Evolutionary conservation across 2,329 filamentous ascomycete species (phyloP), one percentile per base, ranked within the genome.

Genomic region (Ceratocystis alfenasii): DNA sequence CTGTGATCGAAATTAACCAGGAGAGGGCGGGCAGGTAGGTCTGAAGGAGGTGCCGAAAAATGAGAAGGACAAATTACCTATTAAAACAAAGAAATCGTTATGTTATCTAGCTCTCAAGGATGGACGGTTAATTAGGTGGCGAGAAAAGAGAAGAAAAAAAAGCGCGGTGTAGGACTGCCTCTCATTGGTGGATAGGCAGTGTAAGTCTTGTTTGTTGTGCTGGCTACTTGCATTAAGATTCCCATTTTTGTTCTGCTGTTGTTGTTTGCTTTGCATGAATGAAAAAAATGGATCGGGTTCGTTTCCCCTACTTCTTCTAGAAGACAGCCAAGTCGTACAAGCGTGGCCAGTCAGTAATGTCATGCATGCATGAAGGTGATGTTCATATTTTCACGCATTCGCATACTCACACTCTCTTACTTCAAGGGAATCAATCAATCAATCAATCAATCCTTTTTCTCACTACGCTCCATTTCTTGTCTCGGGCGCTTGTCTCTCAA

Each of bases 1-100:
- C 28, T 1, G 28, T 28, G 28, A 36, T 20, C 30, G 55, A 59
- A 59, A 59, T 36, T 59, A 59, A 36, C 33, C n/a, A 59, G 20
- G 25, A 36, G 22, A 28, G 30, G 55, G 50, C 20, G 30, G 55
- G 50, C 20, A 25, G 12, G 22, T 20, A 55, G 50, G 25, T 59
- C 25, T 30, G 55, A n/a, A 59, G 55, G 55, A 59, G 55, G 55
- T 59, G 28, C 55, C 55, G 55, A 59, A 25, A 53, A 59, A 36
- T 3, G 25, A 59, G 28, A 36, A 30, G 8, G 20, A 15, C 2
- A 53, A 53, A 15, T 41, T 4, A 15, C 36, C 36, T 12, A 41
- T 10, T 15, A 59, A 59, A 36, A 20, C 7, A 20, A 59, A 20
- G 7, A 22, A 30, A 53, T 5, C n/a, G 10, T 53, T n/a, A 17